A percentile compares a stretch with the other conserved stretches of the same genome.
Evolutionary conservation across 1,284 basidiomycete species (phyloP).

Genomic region (Puccinia triticina): DNA sequence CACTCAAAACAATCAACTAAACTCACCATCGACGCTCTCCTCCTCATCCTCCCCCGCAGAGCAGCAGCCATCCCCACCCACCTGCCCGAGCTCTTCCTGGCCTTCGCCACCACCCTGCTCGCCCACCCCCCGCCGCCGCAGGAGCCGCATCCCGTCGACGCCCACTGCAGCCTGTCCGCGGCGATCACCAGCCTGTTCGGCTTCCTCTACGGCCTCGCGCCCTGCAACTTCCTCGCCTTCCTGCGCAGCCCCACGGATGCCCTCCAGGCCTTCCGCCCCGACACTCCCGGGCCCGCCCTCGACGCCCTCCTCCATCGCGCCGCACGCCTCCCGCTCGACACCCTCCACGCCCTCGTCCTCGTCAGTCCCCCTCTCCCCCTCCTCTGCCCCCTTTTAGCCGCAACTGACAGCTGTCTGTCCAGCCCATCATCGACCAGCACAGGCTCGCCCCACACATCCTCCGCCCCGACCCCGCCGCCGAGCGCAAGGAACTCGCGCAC

Average conservation of each 20-base stretch:
- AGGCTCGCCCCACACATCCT: slow-evolving; percentile 7
- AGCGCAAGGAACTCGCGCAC: slow-evolving; percentile 35
- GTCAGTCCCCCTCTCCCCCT: background rate
- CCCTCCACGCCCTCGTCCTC: background rate
- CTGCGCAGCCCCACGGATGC: background rate
- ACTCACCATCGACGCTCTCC: slow-evolving; percentile 17
- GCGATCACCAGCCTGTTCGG: background rate
- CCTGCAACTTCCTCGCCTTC: slow-evolving; percentile 37
- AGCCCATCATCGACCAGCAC: slow-evolving; percentile 36
- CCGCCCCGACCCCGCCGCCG: background rate
- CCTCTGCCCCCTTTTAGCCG: background rate
- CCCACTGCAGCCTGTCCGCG: background rate
- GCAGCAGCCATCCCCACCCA: background rate
- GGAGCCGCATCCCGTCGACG: background rate
- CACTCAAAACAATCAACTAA: background rate
- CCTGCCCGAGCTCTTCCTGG: slow-evolving; percentile 18
- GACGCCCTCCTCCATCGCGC: too few relatives aligned
- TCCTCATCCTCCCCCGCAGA: slow-evolving; percentile 34
- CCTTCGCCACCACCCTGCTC: background rate
- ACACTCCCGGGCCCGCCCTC: background rate
- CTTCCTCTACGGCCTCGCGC: slow-evolving; percentile 30
- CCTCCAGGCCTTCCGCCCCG: background rate
- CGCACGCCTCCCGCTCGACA: background rate
- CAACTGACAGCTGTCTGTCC: background rate
- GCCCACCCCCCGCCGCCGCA: background rate